Evolutionary conservation across 176 grass and related monocot species (phyloP), one percentile per base, ranked within the genome.

Genomic region (Saccharum officinarum): DNA sequence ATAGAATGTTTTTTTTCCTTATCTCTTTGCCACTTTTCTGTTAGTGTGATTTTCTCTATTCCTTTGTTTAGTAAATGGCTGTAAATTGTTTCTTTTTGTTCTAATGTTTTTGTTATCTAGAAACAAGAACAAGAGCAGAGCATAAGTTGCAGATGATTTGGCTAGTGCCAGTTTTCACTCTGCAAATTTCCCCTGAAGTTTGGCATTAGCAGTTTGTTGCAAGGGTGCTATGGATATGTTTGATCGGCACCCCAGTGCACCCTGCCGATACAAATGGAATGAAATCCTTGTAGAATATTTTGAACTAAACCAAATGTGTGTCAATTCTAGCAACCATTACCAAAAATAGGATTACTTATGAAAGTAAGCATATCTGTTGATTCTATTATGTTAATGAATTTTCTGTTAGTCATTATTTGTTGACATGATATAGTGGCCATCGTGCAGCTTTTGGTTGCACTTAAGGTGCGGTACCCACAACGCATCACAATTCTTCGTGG

Each of bases 401-500:
- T 46, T 34, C 9, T 38, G 16, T 17, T 70, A 23, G 2, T 5
- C 16, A 34, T 67, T 75, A 18, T n/a, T 36, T 67, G 2, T 67
- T 87, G 71, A 47, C 79, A 59, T 76, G 34, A 82, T 76, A 14
- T 46, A 54, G 34, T 69, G 26, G 14, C 28, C 6, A 67, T 77
- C 73, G 1, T 72, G 13, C 86, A 97, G 94, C 94, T 97, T 88
- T 91, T 97, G 92, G 94, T 97, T 77, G 87, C 91, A 69, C 86
- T 97, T 37, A 97, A 97, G 80, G 94, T 97, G 72, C 94, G 94
- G 6, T 92, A 94, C 83, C 89, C 94, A 39, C 92, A 94, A 7
- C 92, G 92, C 36, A 97, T 97, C 62, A 97, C 94, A 26, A 94
- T 97, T 49, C 92, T 97, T 49, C 89, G 94, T 87, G 94, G 94